Conservation (phyloP, 1,284 basidiomycete genomes). For the Lentinula novae-zelandiae region DNA sequence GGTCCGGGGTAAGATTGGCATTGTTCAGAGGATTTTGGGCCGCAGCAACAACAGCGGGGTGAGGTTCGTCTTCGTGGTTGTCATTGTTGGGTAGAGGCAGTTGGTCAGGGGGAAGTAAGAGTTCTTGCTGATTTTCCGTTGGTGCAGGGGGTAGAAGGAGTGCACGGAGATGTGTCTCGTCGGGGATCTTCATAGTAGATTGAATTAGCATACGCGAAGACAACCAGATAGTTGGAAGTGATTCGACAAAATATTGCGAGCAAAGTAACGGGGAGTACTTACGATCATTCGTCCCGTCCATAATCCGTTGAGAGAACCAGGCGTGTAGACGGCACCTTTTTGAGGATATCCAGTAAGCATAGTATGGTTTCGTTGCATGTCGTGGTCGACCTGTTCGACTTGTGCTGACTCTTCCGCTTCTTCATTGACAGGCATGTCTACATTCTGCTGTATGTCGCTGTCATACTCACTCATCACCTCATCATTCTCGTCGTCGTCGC, state of each 20-base stretch:
- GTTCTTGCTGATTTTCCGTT: constrained; percentile 15
- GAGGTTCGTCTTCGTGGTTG: not conserved
- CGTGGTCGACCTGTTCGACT: not conserved
- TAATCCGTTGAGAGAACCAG: constrained; percentile 38
- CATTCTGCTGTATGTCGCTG: not conserved
- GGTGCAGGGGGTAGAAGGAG: constrained; percentile 8
- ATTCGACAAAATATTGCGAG: too few species aligned
- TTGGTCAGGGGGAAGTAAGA: constrained; percentile 20
- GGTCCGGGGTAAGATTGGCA: constrained; percentile 21
- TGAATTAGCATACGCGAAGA: not conserved
- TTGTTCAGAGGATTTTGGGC: not conserved
- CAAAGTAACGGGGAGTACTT: constrained; percentile 19
- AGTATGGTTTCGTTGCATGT: not conserved
- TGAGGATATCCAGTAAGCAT: constrained; percentile 11
- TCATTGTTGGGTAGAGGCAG: not conserved
- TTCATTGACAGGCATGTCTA: constrained; percentile 22
- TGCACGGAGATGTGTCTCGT: constrained; percentile 12
- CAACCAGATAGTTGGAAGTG: not conserved
- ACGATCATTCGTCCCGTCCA: constrained; percentile 62
- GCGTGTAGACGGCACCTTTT: constrained; percentile 12
- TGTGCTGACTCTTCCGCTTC: not conserved
- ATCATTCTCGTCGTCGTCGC: not conserved
- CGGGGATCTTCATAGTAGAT: constrained; percentile 20
- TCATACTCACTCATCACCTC: not conserved
- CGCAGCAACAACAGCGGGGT: not conserved